phyloP scores from a whole-genome alignment of 768 basidiomycete species.

The Lactarius quietus region DNA sequence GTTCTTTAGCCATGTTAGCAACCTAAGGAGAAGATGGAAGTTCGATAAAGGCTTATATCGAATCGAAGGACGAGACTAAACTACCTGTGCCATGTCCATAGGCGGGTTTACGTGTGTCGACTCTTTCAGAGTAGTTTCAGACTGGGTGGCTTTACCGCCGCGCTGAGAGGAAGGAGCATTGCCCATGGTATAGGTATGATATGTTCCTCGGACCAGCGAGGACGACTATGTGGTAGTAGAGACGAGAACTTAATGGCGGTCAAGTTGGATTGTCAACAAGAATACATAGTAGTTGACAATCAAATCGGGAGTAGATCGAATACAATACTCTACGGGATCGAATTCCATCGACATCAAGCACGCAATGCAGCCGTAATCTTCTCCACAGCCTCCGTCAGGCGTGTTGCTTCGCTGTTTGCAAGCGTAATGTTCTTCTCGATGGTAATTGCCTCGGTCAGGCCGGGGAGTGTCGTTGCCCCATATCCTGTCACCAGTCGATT shows the following conservation, averaged over 20 bases:
- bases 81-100: constrained; percentile 19
- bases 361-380: constrained; percentile 34
- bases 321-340: neutral
- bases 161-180: constrained; percentile 22
- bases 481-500: constrained; percentile 47
- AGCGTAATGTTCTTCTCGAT: constrained; percentile 61
- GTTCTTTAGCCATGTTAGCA: constrained; percentile 16
- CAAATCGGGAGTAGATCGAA: neutral
- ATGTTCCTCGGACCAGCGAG: constrained; percentile 23
- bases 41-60: neutral
- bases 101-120: constrained; percentile 12
- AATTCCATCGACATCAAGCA: constrained; percentile 17
- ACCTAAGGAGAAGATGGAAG: constrained; percentile 6
- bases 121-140: constrained; percentile 8
- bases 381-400: constrained; percentile 53
- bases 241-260: neutral
- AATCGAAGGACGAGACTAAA: neutral
- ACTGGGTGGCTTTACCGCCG: constrained; percentile 6
- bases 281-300: neutral
- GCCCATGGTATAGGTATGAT: constrained; percentile 14
- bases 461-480: constrained; percentile 82
- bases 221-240: constrained; percentile 11
- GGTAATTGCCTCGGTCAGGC: constrained; percentile 70
- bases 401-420: constrained; percentile 55
- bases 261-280: constrained; percentile 2